A percentile compares a stretch with the other conserved stretches of the same genome.
Conservation (phyloP, 2,329 filamentous ascomycete species). For the Waltergamsia citrina region DNA sequence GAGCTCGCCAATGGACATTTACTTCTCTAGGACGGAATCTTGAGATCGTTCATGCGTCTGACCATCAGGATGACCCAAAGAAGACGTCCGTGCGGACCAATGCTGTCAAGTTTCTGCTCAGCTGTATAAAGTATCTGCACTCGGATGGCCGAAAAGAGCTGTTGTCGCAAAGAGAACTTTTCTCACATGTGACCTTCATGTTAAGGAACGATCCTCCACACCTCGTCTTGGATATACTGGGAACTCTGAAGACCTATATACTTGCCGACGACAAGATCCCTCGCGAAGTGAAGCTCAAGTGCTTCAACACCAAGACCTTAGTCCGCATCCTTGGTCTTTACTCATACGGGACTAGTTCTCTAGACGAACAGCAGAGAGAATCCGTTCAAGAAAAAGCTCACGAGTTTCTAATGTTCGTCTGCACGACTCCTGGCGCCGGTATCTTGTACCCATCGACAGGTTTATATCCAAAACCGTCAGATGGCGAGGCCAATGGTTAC, state of each 20-base stretch:
- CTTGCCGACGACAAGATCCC: constrained; percentile 67
- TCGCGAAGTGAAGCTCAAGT: constrained; percentile 62
- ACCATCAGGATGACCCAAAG: constrained; percentile 50
- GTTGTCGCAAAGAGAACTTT: constrained; percentile 67
- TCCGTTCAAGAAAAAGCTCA: constrained; percentile 62
- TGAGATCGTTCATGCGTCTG: constrained; percentile 48
- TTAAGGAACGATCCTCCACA: constrained; percentile 70
- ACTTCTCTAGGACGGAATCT: constrained; percentile 75
- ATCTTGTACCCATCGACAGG: constrained; percentile 68
- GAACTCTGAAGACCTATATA: constrained; percentile 59
- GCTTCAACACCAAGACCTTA: constrained; percentile 68
- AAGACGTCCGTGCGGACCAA: constrained; percentile 77
- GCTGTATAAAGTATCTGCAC: constrained; percentile 69
- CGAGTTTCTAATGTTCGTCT: constrained; percentile 64
- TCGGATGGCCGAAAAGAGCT: constrained; percentile 73
- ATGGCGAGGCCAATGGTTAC: constrained; percentile 26
- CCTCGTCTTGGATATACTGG: constrained; percentile 66
- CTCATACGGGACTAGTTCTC: constrained; percentile 40
- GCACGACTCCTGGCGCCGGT: constrained; percentile 64
- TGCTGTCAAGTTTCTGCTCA: constrained; percentile 71
- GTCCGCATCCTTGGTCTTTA: constrained; percentile 66
- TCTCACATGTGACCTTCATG: constrained; percentile 73
- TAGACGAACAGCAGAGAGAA: constrained; percentile 27
- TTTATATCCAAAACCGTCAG: constrained; percentile 71
- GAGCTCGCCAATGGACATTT: constrained; percentile 68